Percentiles rank a stretch among this genome's conserved stretches.
Evolutionary conservation across 345 rosid genomes (phyloP).

Genomic region (Carallia pectinifolia): DNA sequence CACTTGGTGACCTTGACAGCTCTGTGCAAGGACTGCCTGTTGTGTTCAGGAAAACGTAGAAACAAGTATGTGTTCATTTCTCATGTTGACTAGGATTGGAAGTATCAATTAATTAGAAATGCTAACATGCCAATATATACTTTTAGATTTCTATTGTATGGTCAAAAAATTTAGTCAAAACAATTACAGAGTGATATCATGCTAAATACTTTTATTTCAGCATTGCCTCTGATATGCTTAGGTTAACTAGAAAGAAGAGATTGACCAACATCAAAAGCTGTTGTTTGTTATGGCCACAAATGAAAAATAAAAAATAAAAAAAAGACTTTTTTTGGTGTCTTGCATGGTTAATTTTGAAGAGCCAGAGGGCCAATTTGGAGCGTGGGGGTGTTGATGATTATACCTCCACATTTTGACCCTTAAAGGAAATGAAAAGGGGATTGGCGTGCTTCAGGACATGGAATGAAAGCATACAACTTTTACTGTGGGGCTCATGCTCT

Average conservation of each 20-base stretch:
- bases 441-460: slow-evolving; percentile 43
- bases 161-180: no score
- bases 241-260: no score
- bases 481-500: slow-evolving; percentile 4
- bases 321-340: not conserved
- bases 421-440: slow-evolving; percentile 14
- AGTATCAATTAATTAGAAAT: no score
- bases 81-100: not conserved
- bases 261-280: no score
- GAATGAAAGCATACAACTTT: slow-evolving; percentile 14
- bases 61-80: not conserved
- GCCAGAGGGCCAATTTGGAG: slow-evolving; percentile 31
- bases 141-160: no score
- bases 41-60: not conserved
- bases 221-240: no score
- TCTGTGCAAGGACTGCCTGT: no score
- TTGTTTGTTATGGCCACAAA: no score
- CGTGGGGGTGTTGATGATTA: slow-evolving; percentile 44
- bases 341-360: slow-evolving; percentile 7
- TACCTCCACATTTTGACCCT: not conserved
- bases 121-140: no score
- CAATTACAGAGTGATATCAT: no score
- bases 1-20: not conserved
- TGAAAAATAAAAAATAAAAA: no score
- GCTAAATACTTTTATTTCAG: no score